Percentiles rank a stretch among this genome's conserved stretches.
These are phyloP conservation scores for Didymosphaeria variabile DNA, from an alignment of 2,329 filamentous ascomycete species.

Conservation along the genomic window DNA sequence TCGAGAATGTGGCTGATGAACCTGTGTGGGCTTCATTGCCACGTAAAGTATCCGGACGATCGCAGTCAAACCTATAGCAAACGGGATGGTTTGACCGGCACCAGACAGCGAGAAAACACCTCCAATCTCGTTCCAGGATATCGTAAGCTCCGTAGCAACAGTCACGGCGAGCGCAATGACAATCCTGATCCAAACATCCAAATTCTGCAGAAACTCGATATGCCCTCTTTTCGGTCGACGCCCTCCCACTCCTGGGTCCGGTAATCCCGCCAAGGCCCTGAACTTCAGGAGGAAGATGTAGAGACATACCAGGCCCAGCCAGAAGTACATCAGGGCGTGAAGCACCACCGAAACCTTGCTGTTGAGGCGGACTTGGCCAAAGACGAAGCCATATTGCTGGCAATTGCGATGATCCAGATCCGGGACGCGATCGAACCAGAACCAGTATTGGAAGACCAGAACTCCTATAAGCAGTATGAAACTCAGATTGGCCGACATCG, in stretches of 20 bases:
- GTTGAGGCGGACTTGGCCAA: conserved; percentile 27
- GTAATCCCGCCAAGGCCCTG: conserved; percentile 13
- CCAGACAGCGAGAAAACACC: conserved; percentile 22
- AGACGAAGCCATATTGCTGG: conserved; percentile 33
- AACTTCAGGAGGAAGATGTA: conserved; percentile 24
- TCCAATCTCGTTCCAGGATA: conserved; percentile 30
- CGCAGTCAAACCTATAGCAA: conserved; percentile 26
- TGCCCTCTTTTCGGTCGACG: conserved; percentile 18
- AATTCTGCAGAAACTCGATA: conserved; percentile 22
- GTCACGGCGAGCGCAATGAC: conserved; percentile 23
- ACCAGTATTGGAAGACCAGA: conserved; percentile 30
- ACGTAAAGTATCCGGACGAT: conserved; percentile 28
- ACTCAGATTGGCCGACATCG: conserved; percentile 20
- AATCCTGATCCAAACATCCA: conserved; percentile 24
- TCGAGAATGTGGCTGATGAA: neutral
- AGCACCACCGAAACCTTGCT: conserved; percentile 25
- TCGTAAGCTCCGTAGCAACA: conserved; percentile 28
- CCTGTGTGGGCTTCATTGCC: conserved; percentile 9
- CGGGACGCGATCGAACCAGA: conserved; percentile 30
- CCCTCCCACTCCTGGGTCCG: conserved; percentile 13
- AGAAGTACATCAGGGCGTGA: conserved; percentile 26
- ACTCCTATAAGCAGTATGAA: conserved; percentile 25
- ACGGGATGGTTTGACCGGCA: conserved; percentile 31
- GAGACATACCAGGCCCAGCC: conserved; percentile 25
- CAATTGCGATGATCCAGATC: conserved; percentile 22